Base-by-base conservation (phyloP, 192 early-diverging fungal species). In the Martensiomyces pterosporus region DNA sequence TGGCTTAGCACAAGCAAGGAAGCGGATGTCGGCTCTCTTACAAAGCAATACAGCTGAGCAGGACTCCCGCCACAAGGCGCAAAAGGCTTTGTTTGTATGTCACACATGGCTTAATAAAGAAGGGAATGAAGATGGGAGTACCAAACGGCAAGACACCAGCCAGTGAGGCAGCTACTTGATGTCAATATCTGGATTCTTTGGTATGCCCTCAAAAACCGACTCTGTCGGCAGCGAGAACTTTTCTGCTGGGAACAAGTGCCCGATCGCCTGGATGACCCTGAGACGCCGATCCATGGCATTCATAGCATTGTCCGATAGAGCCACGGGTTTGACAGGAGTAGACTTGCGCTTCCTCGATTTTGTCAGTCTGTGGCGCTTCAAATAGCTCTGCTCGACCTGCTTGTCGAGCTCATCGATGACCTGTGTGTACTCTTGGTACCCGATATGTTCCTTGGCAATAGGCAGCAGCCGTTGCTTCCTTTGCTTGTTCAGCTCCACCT, bases 341-440 rank as follows among this genome's bases (percentile, higher is more conserved):
- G 73, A 74, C 69, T 84, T 85, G 47, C 80, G 80, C 64, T 86
- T 86, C 67, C 84, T 82, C 24, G 83, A 82, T 55, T 86, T 86
- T 60, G 79, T 81, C 43, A 68, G 75, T 23, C 82, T 73, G 72
- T 90, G 87, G 43, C 93, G 79, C 64, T 91, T 91, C 18, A 85
- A 60, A 53, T 91, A 97, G 56, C 82, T 80, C 57, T 85, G 81
- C 57, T 94, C 93, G 15, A 97, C 85, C 62, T 89, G 87, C 60
- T 85, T 88, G 57, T 95, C 91, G 24, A 92, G 73, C 41, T 88
- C 86, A 45, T 94, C 93, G 47, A 94, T 64, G 14, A 95, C 84
- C 22, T 82, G 77, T 21, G 80, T 84, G 72, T 91, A 97, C 67
- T 97, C 87, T 52, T 95, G 91, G 60, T 78, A 91, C 3, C 80